These are phyloP conservation scores for Euptelea pleiosperma DNA, from an alignment of 164 flowering plant genomes.

Conservation along the genomic window DNA sequence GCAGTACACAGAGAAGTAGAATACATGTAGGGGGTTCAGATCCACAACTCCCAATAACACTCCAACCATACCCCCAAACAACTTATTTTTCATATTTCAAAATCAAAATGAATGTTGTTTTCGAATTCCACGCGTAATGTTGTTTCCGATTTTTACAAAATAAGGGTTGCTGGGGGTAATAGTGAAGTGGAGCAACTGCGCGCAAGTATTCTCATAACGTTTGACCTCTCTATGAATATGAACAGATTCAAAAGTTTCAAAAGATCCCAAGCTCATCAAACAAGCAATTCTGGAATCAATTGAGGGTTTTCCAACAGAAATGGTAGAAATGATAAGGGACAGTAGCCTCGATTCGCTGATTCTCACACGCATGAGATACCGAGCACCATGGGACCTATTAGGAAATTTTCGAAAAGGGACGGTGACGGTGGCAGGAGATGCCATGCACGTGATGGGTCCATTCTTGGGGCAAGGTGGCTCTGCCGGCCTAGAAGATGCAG, in stretches of 20 bases:
- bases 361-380: slow-evolving; percentile 17
- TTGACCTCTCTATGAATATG: not conserved
- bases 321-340: slow-evolving; percentile 18
- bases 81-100: too few species aligned
- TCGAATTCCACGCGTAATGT: too few species aligned
- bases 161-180: too few species aligned
- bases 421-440: slow-evolving; percentile 32
- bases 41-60: too few species aligned
- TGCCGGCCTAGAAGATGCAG: slow-evolving; percentile 34
- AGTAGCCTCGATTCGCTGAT: slow-evolving; percentile 17
- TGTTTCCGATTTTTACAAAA: too few species aligned
- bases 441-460: slow-evolving; percentile 42
- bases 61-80: too few species aligned
- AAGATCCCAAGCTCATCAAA: slow-evolving; percentile 17
- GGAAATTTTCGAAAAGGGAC: slow-evolving; percentile 22
- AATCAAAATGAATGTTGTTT: too few species aligned
- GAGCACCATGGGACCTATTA: slow-evolving; percentile 28
- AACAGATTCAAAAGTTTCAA: slow-evolving; percentile 23
- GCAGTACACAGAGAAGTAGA: too few species aligned
- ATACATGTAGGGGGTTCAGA: not conserved
- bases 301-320: slow-evolving; percentile 21
- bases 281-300: slow-evolving; percentile 12
- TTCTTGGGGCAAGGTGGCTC: slow-evolving; percentile 38
- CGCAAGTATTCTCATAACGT: not conserved
- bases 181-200: too few species aligned